A percentile compares a stretch with the other conserved stretches of the same genome.
Conservation (phyloP, 768 basidiomycete species). For the Tremella fuciformis region DNA sequence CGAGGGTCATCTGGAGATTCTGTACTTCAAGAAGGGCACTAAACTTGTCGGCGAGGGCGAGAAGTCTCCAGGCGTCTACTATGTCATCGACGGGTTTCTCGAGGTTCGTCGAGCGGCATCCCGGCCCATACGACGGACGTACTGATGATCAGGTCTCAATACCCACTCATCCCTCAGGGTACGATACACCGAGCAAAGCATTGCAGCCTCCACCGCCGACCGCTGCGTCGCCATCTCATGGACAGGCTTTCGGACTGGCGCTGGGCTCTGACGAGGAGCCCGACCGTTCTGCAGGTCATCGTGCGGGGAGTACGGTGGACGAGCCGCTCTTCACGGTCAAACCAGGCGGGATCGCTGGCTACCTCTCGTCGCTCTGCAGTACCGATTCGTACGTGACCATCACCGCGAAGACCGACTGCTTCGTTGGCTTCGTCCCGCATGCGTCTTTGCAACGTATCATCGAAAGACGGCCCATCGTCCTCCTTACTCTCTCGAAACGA, state of each 20-base stretch:
- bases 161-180: slow-evolving; percentile 20
- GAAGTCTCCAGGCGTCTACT: slow-evolving; percentile 85
- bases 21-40: slow-evolving; percentile 85
- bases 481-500: slow-evolving; percentile 93
- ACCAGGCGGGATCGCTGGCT: slow-evolving; percentile 95
- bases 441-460: slow-evolving; percentile 82
- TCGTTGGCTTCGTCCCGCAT: slow-evolving; percentile 90
- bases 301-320: slow-evolving; percentile 17
- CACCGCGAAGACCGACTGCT: slow-evolving; percentile 94
- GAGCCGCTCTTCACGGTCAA: slow-evolving; percentile 91
- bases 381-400: slow-evolving; percentile 96
- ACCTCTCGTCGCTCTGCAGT: slow-evolving; percentile 84
- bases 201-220: slow-evolving; percentile 13
- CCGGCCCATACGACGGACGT: neutral
- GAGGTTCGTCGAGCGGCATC: slow-evolving; percentile 61
- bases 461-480: slow-evolving; percentile 90
- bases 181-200: slow-evolving; percentile 13
- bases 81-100: slow-evolving; percentile 91
- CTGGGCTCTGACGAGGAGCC: slow-evolving; percentile 23
- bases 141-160: slow-evolving; percentile 16
- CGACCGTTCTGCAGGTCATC: no score
- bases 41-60: slow-evolving; percentile 86
- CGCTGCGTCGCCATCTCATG: slow-evolving; percentile 10
- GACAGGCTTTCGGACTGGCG: slow-evolving; percentile 38
- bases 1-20: slow-evolving; percentile 93